These are phyloP conservation scores for Pontederia crassipes DNA, from an alignment of 176 grass and related monocot genomes.

Conservation along the genomic window DNA sequence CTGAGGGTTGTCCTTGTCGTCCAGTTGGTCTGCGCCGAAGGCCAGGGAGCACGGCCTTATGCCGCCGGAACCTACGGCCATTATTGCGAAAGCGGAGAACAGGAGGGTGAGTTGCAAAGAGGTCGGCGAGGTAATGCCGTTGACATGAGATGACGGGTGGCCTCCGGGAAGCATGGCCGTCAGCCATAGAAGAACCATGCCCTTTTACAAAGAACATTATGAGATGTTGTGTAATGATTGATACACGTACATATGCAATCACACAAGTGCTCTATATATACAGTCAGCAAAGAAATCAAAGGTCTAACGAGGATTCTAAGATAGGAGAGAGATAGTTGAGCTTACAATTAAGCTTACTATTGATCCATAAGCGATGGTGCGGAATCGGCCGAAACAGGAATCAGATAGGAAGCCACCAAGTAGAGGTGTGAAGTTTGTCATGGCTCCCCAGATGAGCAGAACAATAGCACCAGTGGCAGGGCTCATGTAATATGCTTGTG, in stretches of 20 bases:
- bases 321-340: not conserved
- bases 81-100: conserved; percentile 34
- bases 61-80: conserved; percentile 48
- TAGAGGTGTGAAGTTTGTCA: conserved; percentile 44
- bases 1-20: conserved; percentile 14
- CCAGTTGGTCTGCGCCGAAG: conserved; percentile 74
- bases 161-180: conserved; percentile 40
- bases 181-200: conserved; percentile 31
- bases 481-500: conserved; percentile 31
- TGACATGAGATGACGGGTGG: conserved; percentile 7
- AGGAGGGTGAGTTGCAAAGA: conserved; percentile 41
- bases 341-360: conserved; percentile 38
- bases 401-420: conserved; percentile 50
- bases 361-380: conserved; percentile 38
- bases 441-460: conserved; percentile 29
- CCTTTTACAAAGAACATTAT: not conserved
- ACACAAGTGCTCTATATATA: too few relatives aligned
- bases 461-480: conserved; percentile 16
- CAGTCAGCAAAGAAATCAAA: too few relatives aligned
- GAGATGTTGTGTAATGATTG: too few relatives aligned
- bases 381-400: conserved; percentile 42
- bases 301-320: not conserved
- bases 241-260: too few relatives aligned
- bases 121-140: not conserved
- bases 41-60: conserved; percentile 53